Evolutionary conservation across 192 early-diverging fungal genomes (phyloP), one percentile per base, ranked within the genome.

Genomic region (Diversispora epigaea): DNA sequence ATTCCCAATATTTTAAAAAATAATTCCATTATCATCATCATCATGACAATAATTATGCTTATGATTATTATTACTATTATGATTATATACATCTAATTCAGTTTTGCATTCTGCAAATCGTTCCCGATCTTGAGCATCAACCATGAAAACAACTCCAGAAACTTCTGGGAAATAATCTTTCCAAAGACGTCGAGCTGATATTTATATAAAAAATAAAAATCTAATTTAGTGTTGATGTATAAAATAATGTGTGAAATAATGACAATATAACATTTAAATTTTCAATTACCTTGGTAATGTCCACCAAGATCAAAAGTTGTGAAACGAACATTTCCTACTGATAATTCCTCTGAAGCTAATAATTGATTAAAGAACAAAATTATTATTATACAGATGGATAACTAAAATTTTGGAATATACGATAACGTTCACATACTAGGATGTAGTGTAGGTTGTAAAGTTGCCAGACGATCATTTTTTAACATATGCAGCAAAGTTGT

Each of bases 101-200:
- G 93, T 89, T 85, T 97, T 97, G 71, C 91, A 85, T 83, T 99
- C 97, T 15, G 79, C 46, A 82, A 99, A 92, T 77, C 97, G 87
- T 69, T 87, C 86, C 45, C 82, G 83, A 79, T 99, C 96, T 41
- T 92, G 93, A 75, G 90, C 88, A 78, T 99, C 97, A 15, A 99
- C 96, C 78, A 99, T 86, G 85, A 98, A 99, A 67, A 99, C 95
- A 76, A 99, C 97, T 50, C 96, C 97, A 75, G 93, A 91, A 70
- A 98, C 96, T 79, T 98, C 97, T 54, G 96, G 95, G 84, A 97
- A 98, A 83, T 99, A 99, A 79, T 99, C 95, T 82, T 93, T 95
- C 97, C 97, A 99, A 79, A 99, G 88, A 76, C 97, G 91, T 67
- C 97, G 96, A 54, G 97, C 95, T 83, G 66, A n/a, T n/a, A n/a